Evolutionary conservation across 345 rosid species (phyloP), one percentile per base, ranked within the genome.

Genomic region (Anacardium occidentale): DNA sequence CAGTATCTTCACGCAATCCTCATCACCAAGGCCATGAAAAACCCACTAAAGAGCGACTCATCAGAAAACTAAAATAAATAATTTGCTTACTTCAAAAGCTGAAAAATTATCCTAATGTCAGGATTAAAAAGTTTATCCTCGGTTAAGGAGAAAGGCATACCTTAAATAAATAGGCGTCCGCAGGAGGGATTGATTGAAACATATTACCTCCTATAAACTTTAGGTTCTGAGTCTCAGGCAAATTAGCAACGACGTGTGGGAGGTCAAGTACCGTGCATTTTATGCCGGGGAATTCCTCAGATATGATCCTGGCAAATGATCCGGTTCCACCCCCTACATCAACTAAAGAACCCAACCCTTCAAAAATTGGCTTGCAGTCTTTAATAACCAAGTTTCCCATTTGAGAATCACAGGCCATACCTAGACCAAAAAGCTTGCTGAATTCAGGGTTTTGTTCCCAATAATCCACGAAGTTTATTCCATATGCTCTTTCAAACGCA

Each of bases 271-370:
- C 88, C 0, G 79, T 81, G 76, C 87, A 84, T 65, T 76, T 76
- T 48, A 85, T 52, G 7, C 26, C 26, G 0, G 87, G 89, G 21
- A 64, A 78, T 9, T 66, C 75, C 55, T 79, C 67, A 21, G 83
- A 62, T 37, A 87, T 48, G 59, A 68, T 68, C 79, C 73, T 78
- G 29, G 87, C 77, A 15, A 81, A 57, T 1, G 77, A 45, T 47
- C 91, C 86, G 0, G 78, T 85, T 2, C 91, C 84, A 15, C 88
- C 89, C 0, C 87, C 87, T 3, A 83, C 89, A 55, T 87, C 89
- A 25, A 83, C 83, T 53, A 84, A 3, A 24, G 88, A 80, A 14
- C 4, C 60, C 71, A 83, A 32, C 25, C 84, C 85, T 25, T 83
- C 80, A 1, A 87, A 84, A 26, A 81, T 72, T 8, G 72, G 74